A percentile compares a stretch with the other conserved stretches of the same genome.
phyloP scores from a whole-genome alignment of 208 protist genomes.

The Crithidia bombi region DNA sequence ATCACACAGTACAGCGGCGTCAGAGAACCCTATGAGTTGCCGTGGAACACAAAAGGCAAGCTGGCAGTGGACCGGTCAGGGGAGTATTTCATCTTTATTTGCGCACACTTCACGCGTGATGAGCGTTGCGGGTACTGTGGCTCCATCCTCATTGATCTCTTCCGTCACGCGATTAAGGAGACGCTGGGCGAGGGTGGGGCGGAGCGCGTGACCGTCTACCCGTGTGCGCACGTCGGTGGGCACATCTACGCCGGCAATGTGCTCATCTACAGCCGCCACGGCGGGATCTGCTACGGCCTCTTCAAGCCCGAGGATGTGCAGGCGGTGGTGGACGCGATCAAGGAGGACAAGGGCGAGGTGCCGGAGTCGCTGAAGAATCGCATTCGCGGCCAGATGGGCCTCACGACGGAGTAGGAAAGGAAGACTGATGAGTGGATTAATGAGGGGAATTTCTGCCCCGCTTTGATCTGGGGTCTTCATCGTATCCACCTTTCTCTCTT shows the following conservation, averaged over 20 bases:
- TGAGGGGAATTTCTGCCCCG: too few species aligned
- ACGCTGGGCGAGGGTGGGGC: constrained; percentile 40
- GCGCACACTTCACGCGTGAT: constrained; percentile 80
- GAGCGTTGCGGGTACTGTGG: constrained; percentile 91
- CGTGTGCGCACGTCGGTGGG: constrained; percentile 87
- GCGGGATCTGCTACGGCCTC: constrained; percentile 87
- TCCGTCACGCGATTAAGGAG: constrained; percentile 60
- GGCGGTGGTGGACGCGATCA: constrained; percentile 57
- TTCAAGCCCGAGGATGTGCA: constrained; percentile 84
- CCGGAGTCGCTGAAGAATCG: constrained; percentile 55
- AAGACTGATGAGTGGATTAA: too few species aligned
- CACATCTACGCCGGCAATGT: constrained; percentile 93
- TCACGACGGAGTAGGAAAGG: constrained; percentile 2
- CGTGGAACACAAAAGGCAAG: constrained; percentile 71
- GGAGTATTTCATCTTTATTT: constrained; percentile 90
- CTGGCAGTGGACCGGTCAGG: constrained; percentile 75
- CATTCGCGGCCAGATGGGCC: constrained; percentile 60
- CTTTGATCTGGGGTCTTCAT: too few species aligned
- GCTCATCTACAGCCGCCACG: constrained; percentile 82
- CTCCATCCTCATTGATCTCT: constrained; percentile 79
- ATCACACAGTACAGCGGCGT: constrained; percentile 66
- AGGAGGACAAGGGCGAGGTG: constrained; percentile 50
- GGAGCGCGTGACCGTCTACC: constrained; percentile 57
- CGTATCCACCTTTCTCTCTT: too few species aligned
- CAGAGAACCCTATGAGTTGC: constrained; percentile 51